phyloP scores from a whole-genome alignment of 2,329 filamentous ascomycete species.

The Alternaria sp. region DNA sequence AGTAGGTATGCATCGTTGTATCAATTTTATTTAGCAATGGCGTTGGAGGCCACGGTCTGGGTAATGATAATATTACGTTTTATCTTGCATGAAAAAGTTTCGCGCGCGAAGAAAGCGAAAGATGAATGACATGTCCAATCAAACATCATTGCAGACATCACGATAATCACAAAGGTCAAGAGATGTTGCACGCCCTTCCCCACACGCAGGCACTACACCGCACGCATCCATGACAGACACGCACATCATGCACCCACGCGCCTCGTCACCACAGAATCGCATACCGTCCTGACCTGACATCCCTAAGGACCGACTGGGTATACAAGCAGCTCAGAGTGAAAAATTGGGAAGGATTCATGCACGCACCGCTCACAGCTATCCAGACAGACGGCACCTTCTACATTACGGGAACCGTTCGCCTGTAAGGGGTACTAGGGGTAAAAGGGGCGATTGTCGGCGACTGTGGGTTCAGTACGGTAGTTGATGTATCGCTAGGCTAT shows the following conservation, averaged over 20 bases:
- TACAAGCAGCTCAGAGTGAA: neutral
- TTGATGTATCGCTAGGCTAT: slow-evolving; percentile 59
- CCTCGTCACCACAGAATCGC: neutral
- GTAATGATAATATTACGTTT: neutral
- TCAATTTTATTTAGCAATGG: neutral
- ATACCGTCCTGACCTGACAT: slow-evolving; percentile 21
- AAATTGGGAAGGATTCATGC: slow-evolving; percentile 2
- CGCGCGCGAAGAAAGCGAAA: neutral
- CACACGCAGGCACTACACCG: neutral
- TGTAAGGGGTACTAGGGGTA: slow-evolving; percentile 8
- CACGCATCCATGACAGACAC: neutral
- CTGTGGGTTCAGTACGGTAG: slow-evolving; percentile 17
- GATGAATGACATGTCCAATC: neutral
- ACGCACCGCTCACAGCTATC: slow-evolving; percentile 8
- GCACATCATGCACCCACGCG: slow-evolving; percentile 1
- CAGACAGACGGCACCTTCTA: neutral
- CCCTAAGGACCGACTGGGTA: slow-evolving; percentile 10
- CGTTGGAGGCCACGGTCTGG: neutral
- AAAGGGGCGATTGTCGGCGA: slow-evolving; percentile 30
- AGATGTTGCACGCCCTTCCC: slow-evolving; percentile 3
- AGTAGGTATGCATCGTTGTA: neutral
- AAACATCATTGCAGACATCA: neutral
- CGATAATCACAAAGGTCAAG: neutral
- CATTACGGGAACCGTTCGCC: slow-evolving; percentile 5
- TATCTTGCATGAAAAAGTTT: neutral